These are phyloP conservation scores for Leccinum arenicola DNA, from an alignment of 768 basidiomycete species.

Conservation along the genomic window DNA sequence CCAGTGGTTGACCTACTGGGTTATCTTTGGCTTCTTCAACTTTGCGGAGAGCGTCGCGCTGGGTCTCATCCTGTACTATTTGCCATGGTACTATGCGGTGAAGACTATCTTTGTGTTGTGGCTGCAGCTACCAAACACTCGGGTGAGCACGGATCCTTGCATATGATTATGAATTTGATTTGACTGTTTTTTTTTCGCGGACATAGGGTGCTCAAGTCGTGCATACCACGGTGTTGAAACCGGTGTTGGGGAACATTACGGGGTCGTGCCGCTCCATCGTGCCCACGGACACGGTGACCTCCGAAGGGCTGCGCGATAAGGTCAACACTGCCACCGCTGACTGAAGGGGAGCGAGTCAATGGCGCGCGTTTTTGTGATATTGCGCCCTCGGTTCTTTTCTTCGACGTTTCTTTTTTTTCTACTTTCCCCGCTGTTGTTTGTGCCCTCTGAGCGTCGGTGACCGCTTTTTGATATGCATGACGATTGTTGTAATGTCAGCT, in stretches of 20 bases:
- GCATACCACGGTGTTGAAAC: constrained; percentile 76
- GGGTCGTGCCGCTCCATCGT: constrained; percentile 41
- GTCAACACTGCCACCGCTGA: constrained; percentile 39
- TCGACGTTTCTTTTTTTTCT: not conserved
- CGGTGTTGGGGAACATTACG: constrained; percentile 66
- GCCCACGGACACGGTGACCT: constrained; percentile 49
- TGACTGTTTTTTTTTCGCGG: not conserved
- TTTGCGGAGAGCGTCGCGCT: constrained; percentile 86
- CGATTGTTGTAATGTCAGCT: constrained; percentile 24
- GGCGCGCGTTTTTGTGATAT: not conserved
- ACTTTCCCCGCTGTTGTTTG: not conserved
- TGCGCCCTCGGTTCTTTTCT: not conserved
- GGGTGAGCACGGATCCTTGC: constrained; percentile 49
- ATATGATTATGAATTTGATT: not conserved
- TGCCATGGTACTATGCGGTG: constrained; percentile 93
- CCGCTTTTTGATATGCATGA: constrained; percentile 8
- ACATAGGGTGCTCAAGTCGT: constrained; percentile 80
- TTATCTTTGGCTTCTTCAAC: constrained; percentile 91
- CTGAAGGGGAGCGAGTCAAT: constrained; percentile 14
- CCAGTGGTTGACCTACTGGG: constrained; percentile 99
- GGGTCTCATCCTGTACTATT: constrained; percentile 82
- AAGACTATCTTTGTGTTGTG: constrained; percentile 91
- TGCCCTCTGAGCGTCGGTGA: constrained; percentile 11
- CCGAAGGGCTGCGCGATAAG: constrained; percentile 45
- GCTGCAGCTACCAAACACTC: constrained; percentile 84